These are phyloP conservation scores for Tritrichomonas foetus DNA, from an alignment of 208 protist species.

Conservation along the genomic window DNA sequence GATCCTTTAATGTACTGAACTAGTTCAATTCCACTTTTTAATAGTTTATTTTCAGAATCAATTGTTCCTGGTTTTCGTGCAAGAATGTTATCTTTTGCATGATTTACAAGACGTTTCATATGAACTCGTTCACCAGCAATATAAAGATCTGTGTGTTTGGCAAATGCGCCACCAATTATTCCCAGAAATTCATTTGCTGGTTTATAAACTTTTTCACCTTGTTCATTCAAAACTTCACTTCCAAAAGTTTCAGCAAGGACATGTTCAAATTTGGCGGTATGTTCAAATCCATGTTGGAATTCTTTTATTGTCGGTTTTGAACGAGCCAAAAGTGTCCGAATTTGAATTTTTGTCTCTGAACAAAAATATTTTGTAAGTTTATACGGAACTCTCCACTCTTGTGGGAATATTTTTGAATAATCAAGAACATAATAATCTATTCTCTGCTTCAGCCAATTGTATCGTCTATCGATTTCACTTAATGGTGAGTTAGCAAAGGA, in stretches of 20 bases:
- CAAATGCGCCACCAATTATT: neutral
- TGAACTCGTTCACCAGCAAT: neutral
- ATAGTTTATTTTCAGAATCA: neutral
- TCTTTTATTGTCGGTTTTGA: neutral
- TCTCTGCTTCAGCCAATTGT: neutral
- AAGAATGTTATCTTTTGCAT: neutral
- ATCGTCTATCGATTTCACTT: neutral
- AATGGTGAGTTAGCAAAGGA: neutral
- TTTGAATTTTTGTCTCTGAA: neutral
- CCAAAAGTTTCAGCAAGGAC: neutral
- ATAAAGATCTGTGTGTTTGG: conserved; percentile 7
- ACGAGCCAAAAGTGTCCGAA: neutral
- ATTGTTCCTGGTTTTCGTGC: neutral
- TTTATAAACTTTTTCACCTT: neutral
- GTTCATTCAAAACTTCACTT: neutral
- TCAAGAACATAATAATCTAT: neutral
- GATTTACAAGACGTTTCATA: neutral
- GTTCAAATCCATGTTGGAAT: neutral
- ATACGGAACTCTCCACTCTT: neutral
- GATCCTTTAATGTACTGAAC: neutral
- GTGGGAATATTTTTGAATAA: neutral
- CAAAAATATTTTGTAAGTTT: neutral
- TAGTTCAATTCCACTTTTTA: neutral
- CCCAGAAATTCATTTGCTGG: neutral
- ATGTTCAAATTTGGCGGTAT: neutral